phyloP scores from a whole-genome alignment of 1,284 basidiomycete species.

The Mycena sp. region DNA sequence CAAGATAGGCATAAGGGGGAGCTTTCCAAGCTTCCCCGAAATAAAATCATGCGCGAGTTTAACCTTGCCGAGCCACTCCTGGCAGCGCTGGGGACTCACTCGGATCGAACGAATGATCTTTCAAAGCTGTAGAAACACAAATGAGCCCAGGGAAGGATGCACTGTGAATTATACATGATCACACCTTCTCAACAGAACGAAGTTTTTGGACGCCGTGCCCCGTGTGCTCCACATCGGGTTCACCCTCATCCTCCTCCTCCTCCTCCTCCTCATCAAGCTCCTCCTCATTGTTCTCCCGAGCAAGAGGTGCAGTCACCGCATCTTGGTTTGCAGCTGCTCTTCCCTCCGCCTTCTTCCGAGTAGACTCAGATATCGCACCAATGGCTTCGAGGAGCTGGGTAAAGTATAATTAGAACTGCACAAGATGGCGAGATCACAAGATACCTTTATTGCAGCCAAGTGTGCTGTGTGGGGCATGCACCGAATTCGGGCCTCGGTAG shows the following conservation, averaged over 20 bases:
- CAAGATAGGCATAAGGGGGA: conserved; percentile 29
- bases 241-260: conserved; percentile 23
- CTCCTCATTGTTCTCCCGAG: too few relatives aligned
- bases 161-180: too few relatives aligned
- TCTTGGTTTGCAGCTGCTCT: not conserved
- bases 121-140: conserved; percentile 30
- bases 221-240: too few relatives aligned
- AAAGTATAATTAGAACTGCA: too few relatives aligned
- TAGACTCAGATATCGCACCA: conserved; percentile 33
- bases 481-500: conserved; percentile 20
- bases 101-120: conserved; percentile 35
- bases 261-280: not conserved
- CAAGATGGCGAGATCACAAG: too few relatives aligned
- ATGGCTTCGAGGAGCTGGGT: conserved; percentile 40
- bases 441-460: conserved; percentile 33
- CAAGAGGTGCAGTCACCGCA: too few relatives aligned
- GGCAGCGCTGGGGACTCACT: conserved; percentile 33
- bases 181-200: too few relatives aligned
- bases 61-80: conserved; percentile 27
- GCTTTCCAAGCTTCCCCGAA: conserved; percentile 18
- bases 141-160: not conserved
- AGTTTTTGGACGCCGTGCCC: too few relatives aligned
- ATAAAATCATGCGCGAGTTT: conserved; percentile 15
- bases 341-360: not conserved
- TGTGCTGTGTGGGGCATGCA: conserved; percentile 44